phyloP scores from a whole-genome alignment of 2,329 filamentous ascomycete genomes.

The Penicillium sp. region DNA sequence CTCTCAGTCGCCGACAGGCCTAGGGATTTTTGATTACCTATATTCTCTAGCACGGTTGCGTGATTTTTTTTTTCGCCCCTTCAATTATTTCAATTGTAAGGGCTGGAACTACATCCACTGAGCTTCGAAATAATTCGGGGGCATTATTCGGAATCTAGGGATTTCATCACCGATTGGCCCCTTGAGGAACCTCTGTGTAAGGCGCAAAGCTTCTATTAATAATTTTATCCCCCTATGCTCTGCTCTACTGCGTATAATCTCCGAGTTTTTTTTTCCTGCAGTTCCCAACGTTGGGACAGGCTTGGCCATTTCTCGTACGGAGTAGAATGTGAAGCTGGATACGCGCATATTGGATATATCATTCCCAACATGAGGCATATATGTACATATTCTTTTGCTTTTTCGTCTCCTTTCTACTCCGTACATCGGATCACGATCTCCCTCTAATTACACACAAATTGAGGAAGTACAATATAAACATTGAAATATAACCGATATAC shows the following conservation, averaged over 20 bases:
- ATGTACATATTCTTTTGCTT: background rate
- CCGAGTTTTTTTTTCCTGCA: background rate
- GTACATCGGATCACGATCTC: background rate
- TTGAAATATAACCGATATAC: background rate
- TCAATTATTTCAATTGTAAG: background rate
- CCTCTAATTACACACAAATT: background rate
- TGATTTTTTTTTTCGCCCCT: background rate
- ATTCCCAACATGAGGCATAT: conserved; percentile 7
- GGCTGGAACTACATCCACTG: conserved; percentile 3
- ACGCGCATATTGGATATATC: background rate
- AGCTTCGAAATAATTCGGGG: background rate
- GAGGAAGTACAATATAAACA: background rate
- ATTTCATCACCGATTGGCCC: conserved; percentile 8
- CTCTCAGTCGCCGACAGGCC: conserved; percentile 9
- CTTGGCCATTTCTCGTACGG: background rate
- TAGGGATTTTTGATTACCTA: conserved; percentile 1
- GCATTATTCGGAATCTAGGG: conserved; percentile 9
- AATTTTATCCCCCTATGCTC: conserved; percentile 4
- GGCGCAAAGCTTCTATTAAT: conserved; percentile 7
- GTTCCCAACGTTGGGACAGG: conserved; percentile 10
- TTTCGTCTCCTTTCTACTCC: background rate
- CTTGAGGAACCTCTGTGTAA: conserved; percentile 3
- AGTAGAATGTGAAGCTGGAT: background rate
- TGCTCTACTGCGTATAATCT: conserved; percentile 5
- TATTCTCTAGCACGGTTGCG: conserved; percentile 3